Percentiles rank a stretch among this genome's conserved stretches.
Conservation (phyloP, 2,329 filamentous ascomycete species). For the Fusarium duplospermum region DNA sequence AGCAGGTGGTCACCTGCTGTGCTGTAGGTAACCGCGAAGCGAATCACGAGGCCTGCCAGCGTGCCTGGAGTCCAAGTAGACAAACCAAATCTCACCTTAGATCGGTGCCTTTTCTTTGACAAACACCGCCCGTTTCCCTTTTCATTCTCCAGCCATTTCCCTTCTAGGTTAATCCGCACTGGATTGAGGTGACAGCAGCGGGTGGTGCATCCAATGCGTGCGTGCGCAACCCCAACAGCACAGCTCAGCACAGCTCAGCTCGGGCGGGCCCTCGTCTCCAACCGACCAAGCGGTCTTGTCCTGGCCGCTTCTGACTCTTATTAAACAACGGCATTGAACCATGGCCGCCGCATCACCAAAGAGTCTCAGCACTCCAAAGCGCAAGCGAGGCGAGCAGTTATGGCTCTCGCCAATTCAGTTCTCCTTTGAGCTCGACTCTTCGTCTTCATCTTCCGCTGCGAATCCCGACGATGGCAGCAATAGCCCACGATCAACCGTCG, state of each 20-base stretch:
- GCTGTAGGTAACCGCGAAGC: neutral
- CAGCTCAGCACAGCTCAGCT: neutral
- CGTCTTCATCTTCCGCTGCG: slow-evolving; percentile 44
- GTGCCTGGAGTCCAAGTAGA: neutral
- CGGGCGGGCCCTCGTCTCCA: slow-evolving; percentile 9
- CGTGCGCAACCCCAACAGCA: slow-evolving; percentile 26
- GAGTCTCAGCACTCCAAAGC: slow-evolving; percentile 57
- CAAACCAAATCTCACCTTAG: slow-evolving; percentile 10
- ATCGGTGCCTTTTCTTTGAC: neutral
- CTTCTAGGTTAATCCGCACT: slow-evolving; percentile 16
- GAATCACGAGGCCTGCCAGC: slow-evolving; percentile 27
- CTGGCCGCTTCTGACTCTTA: slow-evolving; percentile 10
- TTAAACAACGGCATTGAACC: slow-evolving; percentile 25
- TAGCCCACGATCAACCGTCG: slow-evolving; percentile 65
- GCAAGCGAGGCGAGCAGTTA: slow-evolving; percentile 56
- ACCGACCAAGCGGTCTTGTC: slow-evolving; percentile 1
- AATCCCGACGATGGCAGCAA: slow-evolving; percentile 58
- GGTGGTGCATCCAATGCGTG: slow-evolving; percentile 15
- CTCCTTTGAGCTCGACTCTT: slow-evolving; percentile 61
- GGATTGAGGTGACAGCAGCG: slow-evolving; percentile 14
- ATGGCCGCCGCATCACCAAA: slow-evolving; percentile 41
- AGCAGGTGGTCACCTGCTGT: neutral
- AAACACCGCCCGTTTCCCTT: slow-evolving; percentile 10
- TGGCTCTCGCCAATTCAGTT: slow-evolving; percentile 54
- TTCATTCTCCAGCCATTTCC: neutral